Evolutionary conservation across 257 asterid species (phyloP).

Genomic region (Solanum rostratum): DNA sequence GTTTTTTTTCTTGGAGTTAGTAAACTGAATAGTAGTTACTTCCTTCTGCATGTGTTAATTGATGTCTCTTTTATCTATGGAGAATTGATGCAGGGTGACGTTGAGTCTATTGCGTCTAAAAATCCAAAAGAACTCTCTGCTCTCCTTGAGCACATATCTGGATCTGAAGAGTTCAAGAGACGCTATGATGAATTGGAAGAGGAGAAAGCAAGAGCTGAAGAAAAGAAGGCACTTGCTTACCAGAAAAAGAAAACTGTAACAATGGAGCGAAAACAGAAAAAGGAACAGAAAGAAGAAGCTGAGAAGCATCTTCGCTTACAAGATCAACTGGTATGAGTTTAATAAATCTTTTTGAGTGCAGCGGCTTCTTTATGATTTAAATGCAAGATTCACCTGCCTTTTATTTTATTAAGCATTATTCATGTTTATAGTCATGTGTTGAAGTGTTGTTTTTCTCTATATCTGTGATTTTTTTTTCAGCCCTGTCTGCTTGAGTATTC

Average conservation of each 20-base stretch:
- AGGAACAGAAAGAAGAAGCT: slow-evolving; percentile 96
- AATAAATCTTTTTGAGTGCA: background rate
- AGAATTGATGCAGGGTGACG: slow-evolving; percentile 66
- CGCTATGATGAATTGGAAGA: slow-evolving; percentile 76
- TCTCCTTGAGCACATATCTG: slow-evolving; percentile 89
- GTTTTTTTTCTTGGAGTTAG: background rate
- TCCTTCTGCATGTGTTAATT: background rate
- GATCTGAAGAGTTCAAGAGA: slow-evolving; percentile 84
- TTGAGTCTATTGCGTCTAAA: slow-evolving; percentile 92
- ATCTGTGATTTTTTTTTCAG: background rate
- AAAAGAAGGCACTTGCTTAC: slow-evolving; percentile 84
- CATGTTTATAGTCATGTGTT: background rate
- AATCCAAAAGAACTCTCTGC: slow-evolving; percentile 86
- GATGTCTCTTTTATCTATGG: background rate
- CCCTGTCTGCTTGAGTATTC: background rate
- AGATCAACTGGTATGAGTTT: slow-evolving; percentile 56
- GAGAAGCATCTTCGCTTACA: slow-evolving; percentile 89
- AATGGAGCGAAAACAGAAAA: slow-evolving; percentile 81
- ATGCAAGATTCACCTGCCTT: background rate
- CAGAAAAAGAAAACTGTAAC: slow-evolving; percentile 82
- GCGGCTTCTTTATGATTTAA: background rate
- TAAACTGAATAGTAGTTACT: background rate
- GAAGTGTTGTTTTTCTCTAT: background rate
- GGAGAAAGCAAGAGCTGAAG: slow-evolving; percentile 82
- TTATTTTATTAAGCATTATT: background rate